Evolutionary conservation across 352 stramenopile genomes (phyloP).

Genomic region (Phytophthora sansomeana): DNA sequence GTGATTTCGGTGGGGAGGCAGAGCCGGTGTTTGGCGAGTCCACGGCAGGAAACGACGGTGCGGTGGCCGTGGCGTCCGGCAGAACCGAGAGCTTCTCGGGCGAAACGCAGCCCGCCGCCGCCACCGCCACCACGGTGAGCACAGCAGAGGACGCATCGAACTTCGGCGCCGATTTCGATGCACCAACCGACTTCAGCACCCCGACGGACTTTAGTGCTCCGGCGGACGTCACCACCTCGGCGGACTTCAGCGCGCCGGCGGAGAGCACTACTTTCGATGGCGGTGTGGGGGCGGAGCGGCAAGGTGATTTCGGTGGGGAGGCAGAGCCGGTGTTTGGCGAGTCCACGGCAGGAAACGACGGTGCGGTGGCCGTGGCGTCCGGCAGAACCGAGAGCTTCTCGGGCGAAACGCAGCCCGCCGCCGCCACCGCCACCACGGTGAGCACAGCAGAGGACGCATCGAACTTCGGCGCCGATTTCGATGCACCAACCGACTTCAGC

Average conservation of each 20-base stretch:
- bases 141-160: neutral
- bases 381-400: too few relatives aligned
- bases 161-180: neutral
- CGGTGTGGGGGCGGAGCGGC: neutral
- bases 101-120: too few relatives aligned
- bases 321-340: too few relatives aligned
- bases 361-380: neutral
- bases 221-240: neutral
- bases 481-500: too few relatives aligned
- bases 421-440: too few relatives aligned
- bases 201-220: neutral
- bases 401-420: too few relatives aligned
- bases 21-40: too few relatives aligned
- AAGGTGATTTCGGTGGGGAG: neutral
- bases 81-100: too few relatives aligned
- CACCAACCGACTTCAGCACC: neutral
- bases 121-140: neutral
- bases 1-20: neutral
- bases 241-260: neutral
- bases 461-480: constrained; percentile 1
- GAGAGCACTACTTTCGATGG: neutral
- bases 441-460: neutral
- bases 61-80: neutral
- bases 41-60: neutral
- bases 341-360: neutral